These are phyloP conservation scores for Rhodofomes roseus DNA, from an alignment of 1,284 basidiomycete genomes.

Conservation along the genomic window DNA sequence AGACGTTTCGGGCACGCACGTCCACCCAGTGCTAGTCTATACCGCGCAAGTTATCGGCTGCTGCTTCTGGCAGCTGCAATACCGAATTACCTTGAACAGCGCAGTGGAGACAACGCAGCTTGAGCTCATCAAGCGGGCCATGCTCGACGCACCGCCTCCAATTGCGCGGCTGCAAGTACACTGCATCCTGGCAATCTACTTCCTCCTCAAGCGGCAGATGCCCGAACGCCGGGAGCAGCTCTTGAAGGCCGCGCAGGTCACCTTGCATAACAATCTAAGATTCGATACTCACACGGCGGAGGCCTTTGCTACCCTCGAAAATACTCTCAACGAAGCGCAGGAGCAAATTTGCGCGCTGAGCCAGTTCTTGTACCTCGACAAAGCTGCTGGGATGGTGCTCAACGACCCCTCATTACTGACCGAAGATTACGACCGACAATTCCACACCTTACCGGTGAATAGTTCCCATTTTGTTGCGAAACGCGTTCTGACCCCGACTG, in stretches of 20 bases:
- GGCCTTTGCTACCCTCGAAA: constrained; percentile 11
- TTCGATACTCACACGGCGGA: constrained; percentile 7
- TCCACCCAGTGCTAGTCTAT: constrained; percentile 24
- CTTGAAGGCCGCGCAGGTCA: constrained; percentile 14
- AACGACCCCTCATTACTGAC: constrained; percentile 15
- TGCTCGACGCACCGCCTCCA: constrained; percentile 15
- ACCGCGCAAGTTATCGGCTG: constrained; percentile 25
- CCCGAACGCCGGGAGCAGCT: constrained; percentile 20
- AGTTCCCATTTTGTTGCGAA: no score
- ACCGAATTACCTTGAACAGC: constrained; percentile 12
- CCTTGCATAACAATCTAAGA: constrained; percentile 11
- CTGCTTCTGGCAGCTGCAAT: constrained; percentile 21
- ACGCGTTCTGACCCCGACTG: not conserved
- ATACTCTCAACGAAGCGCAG: constrained; percentile 13
- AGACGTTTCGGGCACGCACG: constrained; percentile 18
- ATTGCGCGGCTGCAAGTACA: constrained; percentile 20
- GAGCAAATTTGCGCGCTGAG: constrained; percentile 23
- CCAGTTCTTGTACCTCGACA: constrained; percentile 25
- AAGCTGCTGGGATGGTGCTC: constrained; percentile 19
- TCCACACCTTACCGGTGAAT: constrained; percentile 17
- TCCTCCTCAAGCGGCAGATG: constrained; percentile 20
- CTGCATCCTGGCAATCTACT: constrained; percentile 22
- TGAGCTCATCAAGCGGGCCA: constrained; percentile 12
- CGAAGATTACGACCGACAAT: constrained; percentile 16
- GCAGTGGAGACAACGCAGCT: constrained; percentile 16